These are phyloP conservation scores for Cercospora brassicicola DNA, from an alignment of 2,329 filamentous ascomycete genomes.

Conservation along the genomic window DNA sequence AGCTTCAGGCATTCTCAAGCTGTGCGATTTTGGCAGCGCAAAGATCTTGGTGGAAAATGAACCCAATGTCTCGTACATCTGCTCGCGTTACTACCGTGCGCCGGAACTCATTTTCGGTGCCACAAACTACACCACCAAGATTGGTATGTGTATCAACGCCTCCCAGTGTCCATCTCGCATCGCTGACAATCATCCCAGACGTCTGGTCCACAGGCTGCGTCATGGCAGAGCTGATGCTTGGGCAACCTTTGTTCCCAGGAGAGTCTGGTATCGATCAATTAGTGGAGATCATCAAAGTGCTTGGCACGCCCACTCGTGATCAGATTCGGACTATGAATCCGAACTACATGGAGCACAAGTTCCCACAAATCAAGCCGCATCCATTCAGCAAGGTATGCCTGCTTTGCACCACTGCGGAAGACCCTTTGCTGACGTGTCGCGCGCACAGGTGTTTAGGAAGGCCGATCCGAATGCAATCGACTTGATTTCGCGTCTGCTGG, in stretches of 20 bases:
- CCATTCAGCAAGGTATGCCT: constrained; percentile 82
- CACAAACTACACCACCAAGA: constrained; percentile 99
- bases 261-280: constrained; percentile 98
- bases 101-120: constrained; percentile 98
- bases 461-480: constrained; percentile 91
- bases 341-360: constrained; percentile 99
- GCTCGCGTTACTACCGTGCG: constrained; percentile 96
- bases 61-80: constrained; percentile 99
- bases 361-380: constrained; percentile 98
- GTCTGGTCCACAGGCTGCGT: constrained; percentile 99
- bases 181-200: constrained; percentile 58
- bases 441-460: constrained; percentile 83
- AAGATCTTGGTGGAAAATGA: constrained; percentile 99
- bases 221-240: constrained; percentile 99
- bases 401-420: not conserved
- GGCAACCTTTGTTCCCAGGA: constrained; percentile 94
- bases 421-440: constrained; percentile 16
- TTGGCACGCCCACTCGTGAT: constrained; percentile 93
- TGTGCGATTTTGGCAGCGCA: constrained; percentile 97
- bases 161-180: not conserved
- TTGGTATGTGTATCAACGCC: constrained; percentile 66
- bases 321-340: constrained; percentile 99
- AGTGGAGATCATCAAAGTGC: constrained; percentile 98
- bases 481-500: constrained; percentile 85
- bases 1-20: constrained; percentile 84